Conservation (phyloP, 768 basidiomycete species). For the Leccinum longicurvipes region DNA sequence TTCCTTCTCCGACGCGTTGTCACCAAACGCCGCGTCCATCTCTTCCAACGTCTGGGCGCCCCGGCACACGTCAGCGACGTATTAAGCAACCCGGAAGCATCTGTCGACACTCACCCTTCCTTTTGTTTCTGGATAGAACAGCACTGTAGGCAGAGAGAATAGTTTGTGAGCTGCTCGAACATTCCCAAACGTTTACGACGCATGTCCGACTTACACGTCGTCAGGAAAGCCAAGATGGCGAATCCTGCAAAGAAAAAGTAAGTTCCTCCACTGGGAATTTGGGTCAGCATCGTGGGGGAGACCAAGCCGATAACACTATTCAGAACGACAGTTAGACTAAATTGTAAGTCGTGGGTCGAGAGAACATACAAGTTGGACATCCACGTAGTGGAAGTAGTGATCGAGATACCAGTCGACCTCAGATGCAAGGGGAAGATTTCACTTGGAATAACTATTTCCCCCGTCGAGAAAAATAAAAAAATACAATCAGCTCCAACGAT, state of each 20-base stretch:
- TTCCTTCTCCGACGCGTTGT: constrained; percentile 25
- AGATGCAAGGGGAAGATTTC: constrained; percentile 43
- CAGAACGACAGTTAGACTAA: neutral
- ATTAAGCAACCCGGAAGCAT: too few species aligned
- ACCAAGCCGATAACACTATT: constrained; percentile 28
- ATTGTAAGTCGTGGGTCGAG: neutral
- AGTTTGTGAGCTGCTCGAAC: neutral
- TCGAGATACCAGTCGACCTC: constrained; percentile 39
- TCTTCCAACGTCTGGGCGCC: constrained; percentile 31
- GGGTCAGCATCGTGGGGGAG: constrained; percentile 25
- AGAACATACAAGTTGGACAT: constrained; percentile 35
- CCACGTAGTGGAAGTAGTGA: constrained; percentile 42
- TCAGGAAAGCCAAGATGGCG: constrained; percentile 26
- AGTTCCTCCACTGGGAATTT: constrained; percentile 20
- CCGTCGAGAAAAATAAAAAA: neutral
- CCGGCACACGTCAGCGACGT: neutral
- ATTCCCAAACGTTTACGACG: neutral
- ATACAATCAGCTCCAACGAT: neutral
- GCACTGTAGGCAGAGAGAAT: constrained; percentile 5
- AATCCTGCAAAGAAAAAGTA: constrained; percentile 31
- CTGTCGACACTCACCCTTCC: constrained; percentile 26
- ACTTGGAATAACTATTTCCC: constrained; percentile 35
- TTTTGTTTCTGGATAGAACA: constrained; percentile 32
- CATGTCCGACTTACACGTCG: constrained; percentile 19
- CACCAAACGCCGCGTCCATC: constrained; percentile 33